A percentile compares a stretch with the other conserved stretches of the same genome.
These are phyloP conservation scores for Lichina pygmaea DNA, from an alignment of 495 filamentous ascomycete species.

Conservation along the genomic window DNA sequence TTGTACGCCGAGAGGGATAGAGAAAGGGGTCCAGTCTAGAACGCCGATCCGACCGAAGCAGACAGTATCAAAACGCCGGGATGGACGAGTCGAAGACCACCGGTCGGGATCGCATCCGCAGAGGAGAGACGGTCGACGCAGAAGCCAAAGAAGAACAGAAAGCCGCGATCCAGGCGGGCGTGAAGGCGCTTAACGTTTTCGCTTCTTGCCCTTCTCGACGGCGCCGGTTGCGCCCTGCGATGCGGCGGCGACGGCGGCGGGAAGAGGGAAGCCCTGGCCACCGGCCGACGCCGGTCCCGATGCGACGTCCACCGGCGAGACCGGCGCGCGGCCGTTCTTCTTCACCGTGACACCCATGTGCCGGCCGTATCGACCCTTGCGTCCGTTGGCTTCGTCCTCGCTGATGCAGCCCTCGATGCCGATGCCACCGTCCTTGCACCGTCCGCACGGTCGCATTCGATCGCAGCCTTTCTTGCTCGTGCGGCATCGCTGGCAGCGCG, in stretches of 20 bases:
- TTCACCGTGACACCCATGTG: constrained; percentile 91
- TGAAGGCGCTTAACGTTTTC: constrained; percentile 26
- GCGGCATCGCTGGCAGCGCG: constrained; percentile 89
- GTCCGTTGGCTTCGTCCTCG: constrained; percentile 87
- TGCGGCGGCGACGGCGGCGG: constrained; percentile 8
- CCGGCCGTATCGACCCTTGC: constrained; percentile 85
- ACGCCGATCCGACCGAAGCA: no score
- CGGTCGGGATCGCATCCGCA: background rate
- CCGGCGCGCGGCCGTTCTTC: constrained; percentile 16
- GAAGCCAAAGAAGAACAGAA: background rate
- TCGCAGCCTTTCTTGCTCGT: constrained; percentile 99
- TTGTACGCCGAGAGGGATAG: no score
- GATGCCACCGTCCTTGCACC: constrained; percentile 89
- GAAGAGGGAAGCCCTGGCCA: constrained; percentile 10
- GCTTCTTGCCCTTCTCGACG: constrained; percentile 41
- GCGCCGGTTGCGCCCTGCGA: constrained; percentile 1
- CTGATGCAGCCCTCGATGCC: constrained; percentile 78
- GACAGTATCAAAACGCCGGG: background rate
- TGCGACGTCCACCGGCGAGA: constrained; percentile 9
- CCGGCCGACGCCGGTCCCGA: background rate
- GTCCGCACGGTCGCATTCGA: constrained; percentile 74
- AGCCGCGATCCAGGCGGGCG: background rate
- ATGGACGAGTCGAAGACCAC: background rate
- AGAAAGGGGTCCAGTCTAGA: no score
- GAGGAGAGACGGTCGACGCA: background rate